Conservation (phyloP, 1,284 basidiomycete species). For the Sparassis latifolia region DNA sequence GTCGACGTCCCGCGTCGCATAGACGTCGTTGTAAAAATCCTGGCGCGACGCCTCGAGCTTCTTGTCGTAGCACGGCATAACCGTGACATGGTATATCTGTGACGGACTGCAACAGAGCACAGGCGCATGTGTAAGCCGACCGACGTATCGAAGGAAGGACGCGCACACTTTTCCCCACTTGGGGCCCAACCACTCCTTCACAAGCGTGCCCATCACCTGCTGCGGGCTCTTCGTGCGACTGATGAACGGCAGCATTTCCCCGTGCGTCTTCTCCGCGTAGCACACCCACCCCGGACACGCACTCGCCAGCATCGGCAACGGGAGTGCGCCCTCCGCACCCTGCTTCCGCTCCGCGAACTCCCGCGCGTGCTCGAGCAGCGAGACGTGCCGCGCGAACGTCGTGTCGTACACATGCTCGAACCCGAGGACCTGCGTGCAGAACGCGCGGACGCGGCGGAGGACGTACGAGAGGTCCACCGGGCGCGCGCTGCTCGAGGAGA, state of each 20-base stretch:
- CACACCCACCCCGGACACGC: constrained; percentile 99
- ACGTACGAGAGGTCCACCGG: constrained; percentile 54
- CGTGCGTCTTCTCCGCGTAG: constrained; percentile 97
- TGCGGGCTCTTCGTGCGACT: constrained; percentile 88
- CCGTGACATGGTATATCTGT: constrained; percentile 90
- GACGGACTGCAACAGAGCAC: constrained; percentile 48
- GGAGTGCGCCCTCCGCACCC: constrained; percentile 19
- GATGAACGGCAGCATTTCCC: constrained; percentile 90
- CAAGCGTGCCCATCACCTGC: constrained; percentile 89
- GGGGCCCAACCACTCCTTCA: constrained; percentile 78
- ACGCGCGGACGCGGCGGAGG: constrained; percentile 62
- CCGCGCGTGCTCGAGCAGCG: constrained; percentile 72
- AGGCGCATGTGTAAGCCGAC: constrained; percentile 10
- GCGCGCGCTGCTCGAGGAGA: constrained; percentile 41
- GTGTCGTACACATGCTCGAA: constrained; percentile 86
- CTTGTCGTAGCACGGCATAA: constrained; percentile 99
- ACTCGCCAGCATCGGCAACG: constrained; percentile 87
- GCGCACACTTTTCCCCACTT: constrained; percentile 62
- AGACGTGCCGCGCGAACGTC: constrained; percentile 88
- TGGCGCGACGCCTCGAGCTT: constrained; percentile 95
- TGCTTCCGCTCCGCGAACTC: constrained; percentile 76
- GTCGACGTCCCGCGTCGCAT: constrained; percentile 88
- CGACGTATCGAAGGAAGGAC: neutral
- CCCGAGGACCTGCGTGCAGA: constrained; percentile 55
- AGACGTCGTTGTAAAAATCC: constrained; percentile 81